Percentiles rank a stretch among this genome's conserved stretches.
phyloP scores from a whole-genome alignment of 495 filamentous ascomycete species.

The Tirmania nivea region DNA sequence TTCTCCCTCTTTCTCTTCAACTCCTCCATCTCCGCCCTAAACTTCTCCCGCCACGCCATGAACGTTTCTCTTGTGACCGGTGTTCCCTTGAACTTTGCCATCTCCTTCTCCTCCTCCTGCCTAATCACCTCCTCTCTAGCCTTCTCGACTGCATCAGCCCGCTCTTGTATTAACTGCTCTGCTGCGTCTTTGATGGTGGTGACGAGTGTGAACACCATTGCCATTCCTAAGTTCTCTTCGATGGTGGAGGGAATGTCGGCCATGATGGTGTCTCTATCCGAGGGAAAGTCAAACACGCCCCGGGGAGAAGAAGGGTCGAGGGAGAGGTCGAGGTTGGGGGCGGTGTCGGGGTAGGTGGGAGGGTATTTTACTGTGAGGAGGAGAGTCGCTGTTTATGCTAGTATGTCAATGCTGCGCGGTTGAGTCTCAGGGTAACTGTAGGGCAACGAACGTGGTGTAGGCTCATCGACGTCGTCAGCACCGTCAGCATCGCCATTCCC shows the following conservation, averaged over 20 bases:
- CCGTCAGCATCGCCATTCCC: conserved; percentile 25
- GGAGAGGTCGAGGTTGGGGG: conserved; percentile 56
- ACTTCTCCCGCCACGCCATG: conserved; percentile 56
- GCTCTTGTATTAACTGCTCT: conserved; percentile 52
- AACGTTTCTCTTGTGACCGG: conserved; percentile 69
- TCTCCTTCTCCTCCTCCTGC: conserved; percentile 73
- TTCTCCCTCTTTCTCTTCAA: conserved; percentile 5
- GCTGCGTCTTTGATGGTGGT: conserved; percentile 70
- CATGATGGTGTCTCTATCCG: conserved; percentile 52
- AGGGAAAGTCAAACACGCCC: conserved; percentile 32
- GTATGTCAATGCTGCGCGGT: conserved; percentile 1
- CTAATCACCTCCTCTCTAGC: conserved; percentile 42
- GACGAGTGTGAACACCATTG: conserved; percentile 91
- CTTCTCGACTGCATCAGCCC: conserved; percentile 37
- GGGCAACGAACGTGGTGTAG: not conserved
- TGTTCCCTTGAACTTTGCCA: conserved; percentile 87
- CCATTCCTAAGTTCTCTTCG: conserved; percentile 81
- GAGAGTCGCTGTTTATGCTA: conserved; percentile 31
- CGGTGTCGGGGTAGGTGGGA: conserved; percentile 63
- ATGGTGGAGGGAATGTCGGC: conserved; percentile 44
- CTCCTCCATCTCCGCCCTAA: conserved; percentile 53
- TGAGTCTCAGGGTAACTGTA: not conserved
- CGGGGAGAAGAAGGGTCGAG: conserved; percentile 29
- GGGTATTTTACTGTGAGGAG: conserved; percentile 70
- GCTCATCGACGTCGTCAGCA: conserved; percentile 31